phyloP scores from a whole-genome alignment of 768 basidiomycete genomes.

The Suillus plorans region DNA sequence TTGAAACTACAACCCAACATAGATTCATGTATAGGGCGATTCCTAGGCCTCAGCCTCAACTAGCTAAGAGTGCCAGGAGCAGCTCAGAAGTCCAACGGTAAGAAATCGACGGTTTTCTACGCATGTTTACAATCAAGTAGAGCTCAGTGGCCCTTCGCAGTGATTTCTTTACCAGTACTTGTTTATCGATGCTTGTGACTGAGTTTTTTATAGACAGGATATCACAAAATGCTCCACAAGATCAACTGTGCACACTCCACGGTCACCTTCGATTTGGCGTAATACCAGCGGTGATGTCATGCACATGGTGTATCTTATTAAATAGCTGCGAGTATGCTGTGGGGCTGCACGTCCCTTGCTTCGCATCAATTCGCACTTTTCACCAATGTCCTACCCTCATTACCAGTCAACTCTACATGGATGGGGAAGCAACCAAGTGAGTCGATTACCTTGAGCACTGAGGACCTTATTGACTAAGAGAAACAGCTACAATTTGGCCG shows the following conservation, averaged over 20 bases:
- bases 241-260: not conserved
- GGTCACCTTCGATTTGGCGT: not conserved
- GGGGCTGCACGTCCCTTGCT: not conserved
- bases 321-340: not conserved
- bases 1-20: no score
- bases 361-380: not conserved
- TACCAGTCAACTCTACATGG: slow-evolving; percentile 41
- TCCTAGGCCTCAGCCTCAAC: no score
- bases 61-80: no score
- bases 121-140: no score
- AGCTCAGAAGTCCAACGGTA: no score
- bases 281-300: not conserved
- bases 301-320: no score
- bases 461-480: not conserved
- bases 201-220: no score
- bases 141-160: no score
- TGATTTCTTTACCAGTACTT: no score
- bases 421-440: slow-evolving; percentile 48
- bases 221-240: not conserved
- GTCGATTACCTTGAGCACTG: not conserved
- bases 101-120: no score
- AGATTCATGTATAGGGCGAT: no score
- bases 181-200: no score
- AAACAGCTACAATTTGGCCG: slow-evolving; percentile 33
- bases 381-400: slow-evolving; percentile 45